Percentiles rank a stretch among this genome's conserved stretches.
phyloP scores from a whole-genome alignment of 495 filamentous ascomycete genomes.

The Friedmanniomyces simplex region DNA sequence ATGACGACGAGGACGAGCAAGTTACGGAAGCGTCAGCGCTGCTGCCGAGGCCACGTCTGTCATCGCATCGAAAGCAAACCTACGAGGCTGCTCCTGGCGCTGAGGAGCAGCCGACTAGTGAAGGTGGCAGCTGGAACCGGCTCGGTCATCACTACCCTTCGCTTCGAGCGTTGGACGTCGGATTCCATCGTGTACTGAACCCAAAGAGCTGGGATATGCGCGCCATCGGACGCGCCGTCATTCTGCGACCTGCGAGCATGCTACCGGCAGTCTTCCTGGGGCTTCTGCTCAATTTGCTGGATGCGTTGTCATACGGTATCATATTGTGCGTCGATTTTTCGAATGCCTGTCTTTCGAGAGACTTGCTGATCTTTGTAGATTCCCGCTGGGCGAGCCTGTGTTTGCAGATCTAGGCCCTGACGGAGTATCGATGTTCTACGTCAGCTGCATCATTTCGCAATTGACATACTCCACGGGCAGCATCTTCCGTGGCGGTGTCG shows the following conservation, averaged over 20 bases:
- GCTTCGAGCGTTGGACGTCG: not conserved
- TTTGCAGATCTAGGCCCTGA: slow-evolving; percentile 78
- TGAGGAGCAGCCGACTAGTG: slow-evolving; percentile 19
- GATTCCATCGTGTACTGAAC: slow-evolving; percentile 29
- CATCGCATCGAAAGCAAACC: not conserved
- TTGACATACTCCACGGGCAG: slow-evolving; percentile 85
- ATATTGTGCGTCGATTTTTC: slow-evolving; percentile 44
- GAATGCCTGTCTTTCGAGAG: no score
- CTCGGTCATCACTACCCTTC: slow-evolving; percentile 18
- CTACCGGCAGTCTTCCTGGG: slow-evolving; percentile 83
- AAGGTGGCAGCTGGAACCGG: slow-evolving; percentile 12
- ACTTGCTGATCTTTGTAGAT: slow-evolving; percentile 27
- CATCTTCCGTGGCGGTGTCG: slow-evolving; percentile 82
- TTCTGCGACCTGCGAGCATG: slow-evolving; percentile 56
- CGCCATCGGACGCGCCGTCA: slow-evolving; percentile 50
- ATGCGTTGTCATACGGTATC: slow-evolving; percentile 93
- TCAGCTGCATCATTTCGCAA: slow-evolving; percentile 91
- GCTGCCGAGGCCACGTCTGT: slow-evolving; percentile 10
- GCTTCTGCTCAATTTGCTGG: slow-evolving; percentile 80
- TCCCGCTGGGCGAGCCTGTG: slow-evolving; percentile 74
- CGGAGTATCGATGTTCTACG: slow-evolving; percentile 96
- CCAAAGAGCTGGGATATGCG: slow-evolving; percentile 65
- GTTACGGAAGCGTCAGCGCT: slow-evolving; percentile 13
- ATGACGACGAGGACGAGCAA: not conserved
- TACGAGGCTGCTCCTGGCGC: slow-evolving; percentile 7